Conservation (phyloP, 2,329 filamentous ascomycete genomes). For the Colletotrichum orbiculare region DNA sequence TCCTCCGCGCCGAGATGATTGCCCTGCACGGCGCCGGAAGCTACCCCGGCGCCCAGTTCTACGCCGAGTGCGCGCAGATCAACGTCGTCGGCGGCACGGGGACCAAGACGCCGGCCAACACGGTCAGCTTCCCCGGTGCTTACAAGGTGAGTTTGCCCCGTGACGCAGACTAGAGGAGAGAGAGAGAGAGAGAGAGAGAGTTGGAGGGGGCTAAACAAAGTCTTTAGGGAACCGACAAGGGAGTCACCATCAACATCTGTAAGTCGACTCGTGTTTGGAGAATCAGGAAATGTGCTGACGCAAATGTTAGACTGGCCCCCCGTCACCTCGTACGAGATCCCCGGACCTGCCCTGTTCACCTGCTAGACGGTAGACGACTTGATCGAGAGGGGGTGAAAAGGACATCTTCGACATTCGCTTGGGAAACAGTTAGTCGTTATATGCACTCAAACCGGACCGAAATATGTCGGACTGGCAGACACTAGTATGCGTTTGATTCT, state of each 20-base stretch:
- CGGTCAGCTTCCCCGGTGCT: constrained; percentile 45
- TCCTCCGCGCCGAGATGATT: constrained; percentile 69
- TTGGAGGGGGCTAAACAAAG: constrained; percentile 12
- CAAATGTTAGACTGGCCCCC: constrained; percentile 34
- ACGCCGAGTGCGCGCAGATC: constrained; percentile 54
- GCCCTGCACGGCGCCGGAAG: constrained; percentile 62
- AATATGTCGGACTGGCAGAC: background rate
- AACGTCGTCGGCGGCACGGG: constrained; percentile 48
- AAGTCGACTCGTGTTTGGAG: background rate
- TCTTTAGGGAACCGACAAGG: constrained; percentile 40
- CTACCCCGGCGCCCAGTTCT: constrained; percentile 58
- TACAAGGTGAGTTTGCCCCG: constrained; percentile 36
- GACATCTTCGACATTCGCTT: background rate
- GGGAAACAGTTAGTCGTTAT: background rate
- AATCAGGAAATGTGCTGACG: background rate
- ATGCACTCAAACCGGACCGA: background rate
- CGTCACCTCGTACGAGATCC: constrained; percentile 42
- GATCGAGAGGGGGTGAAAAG: background rate
- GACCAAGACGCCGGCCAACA: constrained; percentile 41
- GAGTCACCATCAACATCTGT: constrained; percentile 43
- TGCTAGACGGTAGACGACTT: constrained; percentile 28
- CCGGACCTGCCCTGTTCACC: constrained; percentile 40
- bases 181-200: background rate
- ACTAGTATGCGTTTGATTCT: background rate
- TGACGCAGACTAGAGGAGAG: background rate